phyloP scores from a whole-genome alignment of 164 flowering plant species.

The Umbilicus rupestris region DNA sequence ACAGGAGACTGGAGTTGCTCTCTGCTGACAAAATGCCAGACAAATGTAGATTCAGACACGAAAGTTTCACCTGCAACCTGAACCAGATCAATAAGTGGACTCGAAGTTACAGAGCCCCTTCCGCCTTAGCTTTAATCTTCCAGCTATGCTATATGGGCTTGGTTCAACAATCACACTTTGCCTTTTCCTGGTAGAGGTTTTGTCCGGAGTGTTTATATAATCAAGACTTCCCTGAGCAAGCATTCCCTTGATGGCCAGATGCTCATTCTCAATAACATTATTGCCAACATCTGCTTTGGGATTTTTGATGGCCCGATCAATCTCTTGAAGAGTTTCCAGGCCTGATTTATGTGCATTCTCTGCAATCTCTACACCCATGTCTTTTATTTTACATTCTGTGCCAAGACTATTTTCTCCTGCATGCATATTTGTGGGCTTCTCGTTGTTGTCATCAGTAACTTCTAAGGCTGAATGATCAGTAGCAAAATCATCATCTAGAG shows the following conservation, averaged over 20 bases:
- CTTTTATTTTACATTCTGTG: neutral
- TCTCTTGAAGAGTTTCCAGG: neutral
- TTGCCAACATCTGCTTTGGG: neutral
- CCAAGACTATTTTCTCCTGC: too few relatives aligned
- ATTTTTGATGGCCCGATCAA: neutral
- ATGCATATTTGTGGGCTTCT: too few relatives aligned
- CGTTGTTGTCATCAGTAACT: too few relatives aligned
- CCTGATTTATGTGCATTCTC: neutral
- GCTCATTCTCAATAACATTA: neutral
- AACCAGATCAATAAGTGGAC: neutral
- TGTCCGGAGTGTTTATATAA: neutral
- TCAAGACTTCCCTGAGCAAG: neutral
- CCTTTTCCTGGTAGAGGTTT: neutral
- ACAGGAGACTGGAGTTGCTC: neutral
- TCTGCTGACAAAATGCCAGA: neutral
- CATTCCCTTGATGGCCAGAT: neutral
- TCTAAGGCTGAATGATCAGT: too few relatives aligned
- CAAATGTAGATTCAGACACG: neutral
- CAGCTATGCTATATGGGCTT: conserved; percentile 6
- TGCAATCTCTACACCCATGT: neutral
- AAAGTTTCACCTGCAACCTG: neutral
- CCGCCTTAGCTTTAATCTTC: conserved; percentile 9
- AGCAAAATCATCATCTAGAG: neutral
- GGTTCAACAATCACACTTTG: neutral
- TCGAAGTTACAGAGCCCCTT: neutral